Percentiles rank a stretch among this genome's conserved stretches.
phyloP scores from a whole-genome alignment of 75 land plant genomes.

The Pinus albicaulis region DNA sequence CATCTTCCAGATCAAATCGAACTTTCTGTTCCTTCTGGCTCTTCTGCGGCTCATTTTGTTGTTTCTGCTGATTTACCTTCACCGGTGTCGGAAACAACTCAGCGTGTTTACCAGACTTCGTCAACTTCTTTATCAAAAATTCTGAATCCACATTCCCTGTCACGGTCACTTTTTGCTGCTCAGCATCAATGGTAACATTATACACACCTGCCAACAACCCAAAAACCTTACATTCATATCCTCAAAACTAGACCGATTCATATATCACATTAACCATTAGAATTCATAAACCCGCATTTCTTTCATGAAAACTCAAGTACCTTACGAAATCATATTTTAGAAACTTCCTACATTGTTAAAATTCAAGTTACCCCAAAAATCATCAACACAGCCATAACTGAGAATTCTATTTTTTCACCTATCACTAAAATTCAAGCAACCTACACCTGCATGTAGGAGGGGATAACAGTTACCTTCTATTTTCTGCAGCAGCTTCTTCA shows the following conservation, averaged over 20 bases:
- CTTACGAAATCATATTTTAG: background rate
- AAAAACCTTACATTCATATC: too few relatives aligned
- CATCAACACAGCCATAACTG: background rate
- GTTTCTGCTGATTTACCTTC: constrained; percentile 24
- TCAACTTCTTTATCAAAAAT: constrained; percentile 49
- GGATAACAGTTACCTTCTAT: constrained; percentile 34
- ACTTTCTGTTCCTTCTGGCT: constrained; percentile 17
- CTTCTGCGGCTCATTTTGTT: constrained; percentile 7
- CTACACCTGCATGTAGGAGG: background rate
- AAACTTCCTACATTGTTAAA: background rate
- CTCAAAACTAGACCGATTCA: background rate
- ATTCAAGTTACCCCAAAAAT: background rate
- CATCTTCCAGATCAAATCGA: constrained; percentile 12
- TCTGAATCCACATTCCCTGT: constrained; percentile 49
- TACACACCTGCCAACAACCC: constrained; percentile 35
- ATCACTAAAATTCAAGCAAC: too few relatives aligned
- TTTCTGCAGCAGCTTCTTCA: constrained; percentile 58
- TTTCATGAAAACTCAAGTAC: background rate
- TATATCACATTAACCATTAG: background rate
- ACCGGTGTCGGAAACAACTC: constrained; percentile 52
- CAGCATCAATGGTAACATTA: constrained; percentile 39
- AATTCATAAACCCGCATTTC: background rate
- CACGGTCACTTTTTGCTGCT: constrained; percentile 58
- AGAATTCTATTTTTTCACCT: too few relatives aligned
- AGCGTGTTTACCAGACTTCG: constrained; percentile 57